Conservation (phyloP, 257 asterid species). For the Nicotiana undulata region DNA sequence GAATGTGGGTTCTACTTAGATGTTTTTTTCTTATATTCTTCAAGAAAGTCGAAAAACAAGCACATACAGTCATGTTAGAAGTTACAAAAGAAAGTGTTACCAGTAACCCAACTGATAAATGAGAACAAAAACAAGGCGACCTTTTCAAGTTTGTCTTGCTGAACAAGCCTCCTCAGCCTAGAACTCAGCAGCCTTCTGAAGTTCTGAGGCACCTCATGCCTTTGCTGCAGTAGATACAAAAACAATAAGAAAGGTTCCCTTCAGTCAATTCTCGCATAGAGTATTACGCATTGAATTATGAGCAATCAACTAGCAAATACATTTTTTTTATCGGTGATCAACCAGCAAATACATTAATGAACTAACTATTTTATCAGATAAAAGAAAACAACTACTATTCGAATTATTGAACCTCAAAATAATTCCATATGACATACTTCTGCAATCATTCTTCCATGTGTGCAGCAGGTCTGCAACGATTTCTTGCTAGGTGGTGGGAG, state of each 20-base stretch:
- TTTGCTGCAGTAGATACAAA: conserved; percentile 46
- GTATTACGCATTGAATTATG: too few relatives aligned
- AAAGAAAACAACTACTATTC: neutral
- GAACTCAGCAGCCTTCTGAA: conserved; percentile 66
- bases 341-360: neutral
- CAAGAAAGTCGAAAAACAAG: neutral
- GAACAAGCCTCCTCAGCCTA: conserved; percentile 85
- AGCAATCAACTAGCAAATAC: too few relatives aligned
- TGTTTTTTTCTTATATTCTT: neutral
- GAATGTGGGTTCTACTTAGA: neutral
- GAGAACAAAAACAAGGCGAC: conserved; percentile 19
- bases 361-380: neutral
- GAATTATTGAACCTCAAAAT: neutral
- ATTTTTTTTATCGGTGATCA: too few relatives aligned
- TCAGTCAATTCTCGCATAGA: neutral
- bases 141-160: conserved; percentile 84
- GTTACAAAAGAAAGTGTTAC: neutral
- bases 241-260: neutral
- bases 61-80: neutral
- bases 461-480: neutral
- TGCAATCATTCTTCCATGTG: neutral
- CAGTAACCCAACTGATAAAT: neutral
- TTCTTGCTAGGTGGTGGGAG: neutral
- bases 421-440: neutral
- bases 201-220: conserved; percentile 67